Evolutionary conservation across 1,284 basidiomycete species (phyloP), one percentile per base, ranked within the genome.

Genomic region (Thelephora terrestris): DNA sequence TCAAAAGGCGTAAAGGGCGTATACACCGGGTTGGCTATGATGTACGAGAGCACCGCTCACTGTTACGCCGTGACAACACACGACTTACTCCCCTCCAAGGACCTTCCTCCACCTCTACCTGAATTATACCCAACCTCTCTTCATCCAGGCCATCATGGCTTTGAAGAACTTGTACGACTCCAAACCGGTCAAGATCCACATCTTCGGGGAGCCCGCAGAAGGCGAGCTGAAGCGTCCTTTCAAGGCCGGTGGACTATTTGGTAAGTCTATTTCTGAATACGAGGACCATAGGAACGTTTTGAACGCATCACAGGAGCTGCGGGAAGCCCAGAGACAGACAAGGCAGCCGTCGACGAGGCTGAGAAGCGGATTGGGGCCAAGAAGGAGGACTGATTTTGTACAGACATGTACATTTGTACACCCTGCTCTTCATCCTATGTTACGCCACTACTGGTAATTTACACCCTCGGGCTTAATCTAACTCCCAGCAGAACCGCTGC

Each of bases 211-310:
- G 63, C 70, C 77, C 25, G 81, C 92, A 1, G 84, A 84, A 35
- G 94, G 91, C 36, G 91, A 94, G 57, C 75, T 97, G 53, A 83
- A 92, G 71, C 75, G 94, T 56, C 94, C 94, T 1, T 97, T 95
- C 79, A 92, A 91, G 68, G 70, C 74, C n/a, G 59, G 59, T 7
- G 74, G 81, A 52, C 72, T 87, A 67, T 85, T 91, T 54, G 71
- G 76, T 81, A 63, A 59, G 77, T 70, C 7, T 43, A 47, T 20
- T 29, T 18, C 6, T 23, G 23, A 2, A 36, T 40, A 24, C 34
- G 24, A 20, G 7, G 7, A 32, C 29, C 29, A 12, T 34, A 45
- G 35, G 46, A 25, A 18, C 7, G 21, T 45, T 48, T 45, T 35
- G 4, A n/a, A 29, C 48, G 25, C 36, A 32, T 50, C 51, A 52